A percentile compares a stretch with the other conserved stretches of the same genome.
These are phyloP conservation scores for Podospora bellae-mahoneyi DNA, from an alignment of 495 filamentous ascomycete species.

Conservation along the genomic window DNA sequence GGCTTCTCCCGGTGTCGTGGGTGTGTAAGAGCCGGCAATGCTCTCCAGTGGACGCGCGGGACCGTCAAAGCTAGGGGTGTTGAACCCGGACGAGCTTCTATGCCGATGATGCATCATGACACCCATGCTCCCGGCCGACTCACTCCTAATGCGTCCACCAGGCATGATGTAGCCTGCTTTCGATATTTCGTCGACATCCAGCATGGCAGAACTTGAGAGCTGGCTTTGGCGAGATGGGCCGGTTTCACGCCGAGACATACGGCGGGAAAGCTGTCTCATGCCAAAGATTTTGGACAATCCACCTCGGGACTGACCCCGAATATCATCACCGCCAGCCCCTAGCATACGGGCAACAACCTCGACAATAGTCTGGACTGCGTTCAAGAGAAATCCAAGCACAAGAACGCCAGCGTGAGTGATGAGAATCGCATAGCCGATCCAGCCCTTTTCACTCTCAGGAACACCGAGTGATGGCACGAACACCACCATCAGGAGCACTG, in stretches of 20 bases:
- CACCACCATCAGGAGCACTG: slow-evolving; percentile 77
- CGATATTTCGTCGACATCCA: slow-evolving; percentile 59
- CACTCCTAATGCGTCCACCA: slow-evolving; percentile 68
- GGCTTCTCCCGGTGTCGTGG: slow-evolving; percentile 63
- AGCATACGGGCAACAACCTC: slow-evolving; percentile 78
- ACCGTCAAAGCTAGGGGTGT: slow-evolving; percentile 41
- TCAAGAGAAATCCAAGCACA: slow-evolving; percentile 91
- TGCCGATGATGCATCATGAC: slow-evolving; percentile 54
- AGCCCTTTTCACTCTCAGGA: slow-evolving; percentile 72
- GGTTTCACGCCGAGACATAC: slow-evolving; percentile 57
- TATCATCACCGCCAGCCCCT: slow-evolving; percentile 74
- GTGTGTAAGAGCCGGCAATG: slow-evolving; percentile 57
- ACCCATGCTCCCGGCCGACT: slow-evolving; percentile 76
- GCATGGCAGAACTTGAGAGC: slow-evolving; percentile 75
- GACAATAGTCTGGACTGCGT: slow-evolving; percentile 82
- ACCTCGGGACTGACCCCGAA: slow-evolving; percentile 69
- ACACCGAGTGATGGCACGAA: slow-evolving; percentile 82
- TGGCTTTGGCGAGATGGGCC: slow-evolving; percentile 67
- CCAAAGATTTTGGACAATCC: slow-evolving; percentile 90
- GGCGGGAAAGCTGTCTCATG: slow-evolving; percentile 83
- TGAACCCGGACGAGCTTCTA: slow-evolving; percentile 45
- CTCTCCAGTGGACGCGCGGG: slow-evolving; percentile 35
- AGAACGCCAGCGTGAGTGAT: slow-evolving; percentile 81
- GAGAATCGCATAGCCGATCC: slow-evolving; percentile 93
- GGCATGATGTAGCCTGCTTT: slow-evolving; percentile 61